Conservation (phyloP, 73 alveolate genomes). For the Tetrahymena malaccensis region DNA sequence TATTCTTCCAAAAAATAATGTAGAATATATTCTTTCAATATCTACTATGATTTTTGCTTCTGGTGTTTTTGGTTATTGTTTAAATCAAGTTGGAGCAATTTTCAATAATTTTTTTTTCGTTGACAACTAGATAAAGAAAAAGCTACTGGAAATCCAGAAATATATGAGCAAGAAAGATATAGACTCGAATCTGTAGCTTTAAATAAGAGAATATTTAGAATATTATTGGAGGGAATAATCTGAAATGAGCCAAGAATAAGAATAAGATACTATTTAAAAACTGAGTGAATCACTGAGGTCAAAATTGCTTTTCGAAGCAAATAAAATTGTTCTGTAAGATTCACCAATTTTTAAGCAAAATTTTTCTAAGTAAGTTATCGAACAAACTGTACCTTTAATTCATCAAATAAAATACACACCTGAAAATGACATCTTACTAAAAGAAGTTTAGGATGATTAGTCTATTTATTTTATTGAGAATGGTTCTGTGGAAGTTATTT, state of each 20-base stretch:
- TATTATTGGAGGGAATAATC: not conserved
- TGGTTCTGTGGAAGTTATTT: not conserved
- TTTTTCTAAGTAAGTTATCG: not conserved
- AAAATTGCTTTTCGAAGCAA: not conserved
- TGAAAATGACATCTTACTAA: not conserved
- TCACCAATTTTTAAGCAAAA: not conserved
- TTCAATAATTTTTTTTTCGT: constrained; percentile 10
- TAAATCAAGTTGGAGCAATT: not conserved
- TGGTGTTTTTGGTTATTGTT: not conserved
- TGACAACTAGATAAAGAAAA: not conserved
- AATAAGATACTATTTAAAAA: not conserved
- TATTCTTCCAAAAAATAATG: constrained; percentile 38
- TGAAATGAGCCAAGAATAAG: not conserved
- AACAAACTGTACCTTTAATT: not conserved
- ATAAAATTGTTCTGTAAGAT: not conserved
- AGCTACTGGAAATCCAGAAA: not conserved
- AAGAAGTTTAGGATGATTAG: not conserved
- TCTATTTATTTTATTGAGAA: not conserved
- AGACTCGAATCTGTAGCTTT: not conserved
- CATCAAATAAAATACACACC: not conserved
- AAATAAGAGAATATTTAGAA: not conserved
- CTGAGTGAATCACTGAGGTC: not conserved
- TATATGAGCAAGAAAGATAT: not conserved
- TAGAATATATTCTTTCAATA: constrained; percentile 42
- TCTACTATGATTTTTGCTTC: constrained; percentile 62